Conservation (phyloP, 1,139 yeast species). For the Kluyveromyces marxianus region DNA sequence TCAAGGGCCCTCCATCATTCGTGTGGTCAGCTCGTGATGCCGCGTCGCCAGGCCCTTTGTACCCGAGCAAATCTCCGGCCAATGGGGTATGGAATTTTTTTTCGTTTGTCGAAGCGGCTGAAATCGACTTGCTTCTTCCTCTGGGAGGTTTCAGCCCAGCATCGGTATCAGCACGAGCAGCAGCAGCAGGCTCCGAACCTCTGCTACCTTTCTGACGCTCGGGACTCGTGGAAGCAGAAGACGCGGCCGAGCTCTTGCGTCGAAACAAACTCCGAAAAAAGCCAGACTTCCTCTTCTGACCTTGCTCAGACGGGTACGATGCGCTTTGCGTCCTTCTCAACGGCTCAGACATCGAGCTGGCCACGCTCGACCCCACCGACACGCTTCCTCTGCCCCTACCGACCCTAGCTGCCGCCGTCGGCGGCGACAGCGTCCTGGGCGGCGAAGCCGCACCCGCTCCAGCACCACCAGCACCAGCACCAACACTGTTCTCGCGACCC, state of each 20-base stretch:
- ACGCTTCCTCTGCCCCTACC: too few relatives aligned
- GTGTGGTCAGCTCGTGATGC: not conserved
- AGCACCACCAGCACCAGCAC: not conserved
- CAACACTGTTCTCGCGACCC: not conserved
- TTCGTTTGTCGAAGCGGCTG: not conserved
- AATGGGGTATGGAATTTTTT: not conserved
- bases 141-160: not conserved
- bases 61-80: too few relatives aligned
- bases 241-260: not conserved
- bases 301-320: not conserved
- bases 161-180: not conserved
- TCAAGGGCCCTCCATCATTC: not conserved
- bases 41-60: too few relatives aligned
- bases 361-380: too few relatives aligned
- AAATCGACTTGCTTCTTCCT: not conserved
- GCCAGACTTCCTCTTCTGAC: slow-evolving; percentile 4
- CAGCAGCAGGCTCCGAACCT: too few relatives aligned
- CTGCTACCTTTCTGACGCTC: too few relatives aligned
- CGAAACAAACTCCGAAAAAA: slow-evolving; percentile 2
- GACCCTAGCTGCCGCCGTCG: too few relatives aligned
- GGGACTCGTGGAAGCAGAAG: too few relatives aligned
- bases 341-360: not conserved
- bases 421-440: too few relatives aligned
- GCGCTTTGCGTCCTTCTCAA: slow-evolving; percentile 3
- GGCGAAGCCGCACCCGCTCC: not conserved